A percentile compares a stretch with the other conserved stretches of the same genome.
Evolutionary conservation across 139 green algal genomes (phyloP).

Genomic region (Chlorella vulgaris): DNA sequence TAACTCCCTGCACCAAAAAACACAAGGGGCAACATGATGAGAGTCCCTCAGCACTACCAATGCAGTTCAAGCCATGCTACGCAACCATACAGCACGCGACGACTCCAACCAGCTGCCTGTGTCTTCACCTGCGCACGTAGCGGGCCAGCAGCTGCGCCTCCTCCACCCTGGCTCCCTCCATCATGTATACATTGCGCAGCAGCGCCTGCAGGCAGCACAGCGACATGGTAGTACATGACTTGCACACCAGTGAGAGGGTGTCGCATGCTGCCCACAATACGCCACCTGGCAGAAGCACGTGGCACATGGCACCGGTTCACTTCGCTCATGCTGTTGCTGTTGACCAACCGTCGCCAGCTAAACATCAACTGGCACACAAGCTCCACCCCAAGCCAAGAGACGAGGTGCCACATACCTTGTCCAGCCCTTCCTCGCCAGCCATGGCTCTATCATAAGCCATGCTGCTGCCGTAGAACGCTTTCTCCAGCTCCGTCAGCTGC

Average conservation of each 20-base stretch:
- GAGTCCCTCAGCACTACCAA: no score
- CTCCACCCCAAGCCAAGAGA: no score
- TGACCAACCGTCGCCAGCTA: no score
- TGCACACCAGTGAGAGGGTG: neutral
- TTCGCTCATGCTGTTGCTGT: no score
- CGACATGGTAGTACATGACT: slow-evolving; percentile 2
- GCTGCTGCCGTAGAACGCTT: slow-evolving; percentile 67
- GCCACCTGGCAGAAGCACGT: no score
- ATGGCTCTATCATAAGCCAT: slow-evolving; percentile 63
- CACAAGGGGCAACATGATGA: neutral
- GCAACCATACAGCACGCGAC: neutral
- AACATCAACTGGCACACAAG: no score
- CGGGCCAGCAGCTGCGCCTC: slow-evolving; percentile 30
- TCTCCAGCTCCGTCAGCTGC: slow-evolving; percentile 63
- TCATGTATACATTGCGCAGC: slow-evolving; percentile 58
- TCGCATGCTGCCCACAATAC: no score
- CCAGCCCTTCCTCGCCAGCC: slow-evolving; percentile 8
- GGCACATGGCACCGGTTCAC: no score
- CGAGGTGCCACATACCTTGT: slow-evolving; percentile 5
- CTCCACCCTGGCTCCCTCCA: slow-evolving; percentile 17
- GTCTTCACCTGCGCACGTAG: slow-evolving; percentile 50
- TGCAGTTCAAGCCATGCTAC: no score
- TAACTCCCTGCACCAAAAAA: slow-evolving; percentile 44
- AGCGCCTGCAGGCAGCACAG: slow-evolving; percentile 21
- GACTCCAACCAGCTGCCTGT: neutral